phyloP scores from a whole-genome alignment of 495 filamentous ascomycete genomes.

The Penicillium dipodomyicola region DNA sequence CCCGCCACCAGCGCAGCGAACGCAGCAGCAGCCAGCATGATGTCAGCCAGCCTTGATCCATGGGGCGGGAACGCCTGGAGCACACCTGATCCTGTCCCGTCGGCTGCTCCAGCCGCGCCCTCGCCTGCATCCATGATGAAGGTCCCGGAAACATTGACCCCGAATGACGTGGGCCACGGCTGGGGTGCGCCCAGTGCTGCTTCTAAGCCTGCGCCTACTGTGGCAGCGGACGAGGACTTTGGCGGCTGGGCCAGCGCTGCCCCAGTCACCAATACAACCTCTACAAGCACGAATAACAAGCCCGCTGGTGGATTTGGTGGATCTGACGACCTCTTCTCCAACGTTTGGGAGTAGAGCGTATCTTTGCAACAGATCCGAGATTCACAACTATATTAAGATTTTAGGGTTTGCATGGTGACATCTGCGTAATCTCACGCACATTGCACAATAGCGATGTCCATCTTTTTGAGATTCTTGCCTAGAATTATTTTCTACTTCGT shows the following conservation, averaged over 20 bases:
- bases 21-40: conserved; percentile 31
- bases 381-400: not conserved
- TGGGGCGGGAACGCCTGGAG: conserved; percentile 54
- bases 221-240: conserved; percentile 86
- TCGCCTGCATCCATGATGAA: conserved; percentile 45
- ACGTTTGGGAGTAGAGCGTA: conserved; percentile 74
- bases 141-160: conserved; percentile 45
- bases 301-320: conserved; percentile 62
- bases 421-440: not conserved
- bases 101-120: conserved; percentile 20
- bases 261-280: conserved; percentile 46
- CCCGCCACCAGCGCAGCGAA: conserved; percentile 34
- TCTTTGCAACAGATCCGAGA: conserved; percentile 4
- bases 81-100: conserved; percentile 45
- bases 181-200: conserved; percentile 48
- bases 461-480: not conserved
- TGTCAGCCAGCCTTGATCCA: conserved; percentile 43
- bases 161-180: conserved; percentile 50
- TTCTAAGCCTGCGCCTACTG: conserved; percentile 56
- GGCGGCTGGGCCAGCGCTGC: conserved; percentile 84
- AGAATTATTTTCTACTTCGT: not conserved
- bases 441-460: conserved; percentile 5
- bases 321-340: conserved; percentile 84
- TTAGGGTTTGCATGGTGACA: conserved; percentile 1
- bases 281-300: conserved; percentile 39